A percentile compares a stretch with the other conserved stretches of the same genome.
These are phyloP conservation scores for Metschnikowia sp. DNA, from an alignment of 805 yeast species.

Conservation along the genomic window DNA sequence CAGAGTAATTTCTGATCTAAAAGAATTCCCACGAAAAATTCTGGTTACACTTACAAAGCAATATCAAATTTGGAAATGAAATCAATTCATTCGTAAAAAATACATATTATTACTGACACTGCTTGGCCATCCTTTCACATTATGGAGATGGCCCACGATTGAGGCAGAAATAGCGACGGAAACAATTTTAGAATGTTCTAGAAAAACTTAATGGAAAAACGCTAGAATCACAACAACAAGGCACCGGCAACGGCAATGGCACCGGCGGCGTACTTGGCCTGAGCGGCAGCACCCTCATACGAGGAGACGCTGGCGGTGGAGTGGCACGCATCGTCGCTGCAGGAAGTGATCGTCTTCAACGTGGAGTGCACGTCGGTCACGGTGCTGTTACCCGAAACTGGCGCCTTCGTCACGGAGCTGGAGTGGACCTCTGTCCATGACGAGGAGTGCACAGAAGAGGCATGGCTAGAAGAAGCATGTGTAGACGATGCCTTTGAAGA, in stretches of 20 bases:
- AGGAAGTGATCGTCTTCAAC: slow-evolving; percentile 24
- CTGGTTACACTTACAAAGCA: too few relatives aligned
- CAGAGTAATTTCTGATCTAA: too few relatives aligned
- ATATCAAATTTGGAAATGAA: too few relatives aligned
- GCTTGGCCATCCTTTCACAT: too few relatives aligned
- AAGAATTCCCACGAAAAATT: too few relatives aligned
- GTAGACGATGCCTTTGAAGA: slow-evolving; percentile 22
- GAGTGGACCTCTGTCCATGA: slow-evolving; percentile 6
- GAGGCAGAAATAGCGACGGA: too few relatives aligned
- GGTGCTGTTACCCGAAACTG: slow-evolving; percentile 13
- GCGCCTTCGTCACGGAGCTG: slow-evolving; percentile 11
- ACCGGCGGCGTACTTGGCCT: slow-evolving; percentile 15
- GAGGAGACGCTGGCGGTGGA: slow-evolving; percentile 3
- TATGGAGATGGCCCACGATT: too few relatives aligned
- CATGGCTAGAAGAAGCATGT: slow-evolving; percentile 25
- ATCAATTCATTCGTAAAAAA: too few relatives aligned
- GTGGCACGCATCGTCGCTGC: slow-evolving; percentile 17
- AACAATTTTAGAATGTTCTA: too few relatives aligned
- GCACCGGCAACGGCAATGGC: slow-evolving; percentile 16
- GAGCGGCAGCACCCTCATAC: slow-evolving; percentile 13
- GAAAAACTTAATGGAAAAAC: too few relatives aligned
- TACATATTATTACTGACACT: too few relatives aligned
- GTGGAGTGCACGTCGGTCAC: slow-evolving; percentile 21
- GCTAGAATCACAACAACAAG: slow-evolving; percentile 13
- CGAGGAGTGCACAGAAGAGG: neutral